These are phyloP conservation scores for Pisolithus sp. DNA, from an alignment of 768 basidiomycete species.

Conservation along the genomic window DNA sequence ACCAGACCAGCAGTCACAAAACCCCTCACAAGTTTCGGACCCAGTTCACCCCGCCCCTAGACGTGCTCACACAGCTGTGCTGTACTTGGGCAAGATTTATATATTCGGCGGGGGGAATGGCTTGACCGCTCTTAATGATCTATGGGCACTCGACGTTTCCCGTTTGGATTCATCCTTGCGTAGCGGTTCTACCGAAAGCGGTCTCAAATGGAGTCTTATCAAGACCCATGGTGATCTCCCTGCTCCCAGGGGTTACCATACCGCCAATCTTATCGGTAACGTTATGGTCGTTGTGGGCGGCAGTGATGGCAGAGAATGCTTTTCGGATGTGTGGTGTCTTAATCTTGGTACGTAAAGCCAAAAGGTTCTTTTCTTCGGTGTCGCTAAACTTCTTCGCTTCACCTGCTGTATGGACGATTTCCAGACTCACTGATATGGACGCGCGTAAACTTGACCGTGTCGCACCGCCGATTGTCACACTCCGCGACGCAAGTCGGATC, in stretches of 20 bases:
- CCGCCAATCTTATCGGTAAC: slow-evolving; percentile 78
- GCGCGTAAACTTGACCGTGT: slow-evolving; percentile 15
- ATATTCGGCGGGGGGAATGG: slow-evolving; percentile 96
- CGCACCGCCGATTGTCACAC: slow-evolving; percentile 69
- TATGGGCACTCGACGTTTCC: slow-evolving; percentile 79
- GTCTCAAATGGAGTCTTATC: slow-evolving; percentile 55
- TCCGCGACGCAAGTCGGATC: slow-evolving; percentile 88
- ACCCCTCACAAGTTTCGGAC: slow-evolving; percentile 4
- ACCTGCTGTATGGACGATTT: neutral
- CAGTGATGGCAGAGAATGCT: slow-evolving; percentile 84
- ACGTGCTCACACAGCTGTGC: slow-evolving; percentile 82
- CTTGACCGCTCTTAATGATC: slow-evolving; percentile 79
- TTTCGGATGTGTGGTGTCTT: slow-evolving; percentile 82
- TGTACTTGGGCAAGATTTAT: slow-evolving; percentile 66
- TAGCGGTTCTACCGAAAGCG: slow-evolving; percentile 6
- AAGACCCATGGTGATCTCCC: slow-evolving; percentile 52
- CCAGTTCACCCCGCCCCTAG: slow-evolving; percentile 51
- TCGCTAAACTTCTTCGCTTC: neutral
- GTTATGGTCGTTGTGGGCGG: slow-evolving; percentile 89
- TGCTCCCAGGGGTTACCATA: slow-evolving; percentile 78
- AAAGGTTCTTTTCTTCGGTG: neutral
- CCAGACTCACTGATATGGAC: slow-evolving; percentile 26
- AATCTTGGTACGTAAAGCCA: slow-evolving; percentile 62
- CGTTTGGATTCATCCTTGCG: slow-evolving; percentile 27
- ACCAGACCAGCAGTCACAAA: slow-evolving; percentile 1